phyloP scores from a whole-genome alignment of 1,139 yeast genomes.

The Geotrichum citri-aurantii region DNA sequence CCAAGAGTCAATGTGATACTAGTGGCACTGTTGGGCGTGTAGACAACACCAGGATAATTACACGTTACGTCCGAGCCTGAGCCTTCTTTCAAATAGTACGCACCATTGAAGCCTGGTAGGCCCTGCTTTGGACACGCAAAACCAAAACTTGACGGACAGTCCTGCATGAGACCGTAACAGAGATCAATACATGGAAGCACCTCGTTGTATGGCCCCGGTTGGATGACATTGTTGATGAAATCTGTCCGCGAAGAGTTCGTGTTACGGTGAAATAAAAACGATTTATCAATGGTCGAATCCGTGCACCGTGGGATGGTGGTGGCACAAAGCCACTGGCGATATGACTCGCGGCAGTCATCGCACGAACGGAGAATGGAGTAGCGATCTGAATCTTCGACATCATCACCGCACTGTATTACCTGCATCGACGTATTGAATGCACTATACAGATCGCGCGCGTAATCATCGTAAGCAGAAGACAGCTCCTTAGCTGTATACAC shows the following conservation, averaged over 20 bases:
- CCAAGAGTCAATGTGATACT: not conserved
- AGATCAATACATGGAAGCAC: conserved; percentile 79
- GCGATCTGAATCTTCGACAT: conserved; percentile 46
- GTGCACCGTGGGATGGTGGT: conserved; percentile 87
- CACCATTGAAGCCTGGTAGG: conserved; percentile 17
- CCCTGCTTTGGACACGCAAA: conserved; percentile 54
- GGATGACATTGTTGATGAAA: conserved; percentile 50
- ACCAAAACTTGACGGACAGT: conserved; percentile 74
- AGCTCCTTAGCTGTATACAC: conserved; percentile 35
- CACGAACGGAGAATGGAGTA: conserved; percentile 75
- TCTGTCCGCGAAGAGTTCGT: conserved; percentile 55
- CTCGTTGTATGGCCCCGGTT: conserved; percentile 70
- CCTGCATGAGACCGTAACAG: conserved; percentile 71
- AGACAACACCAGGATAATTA: conserved; percentile 19
- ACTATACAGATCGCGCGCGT: conserved; percentile 50
- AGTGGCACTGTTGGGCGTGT: conserved; percentile 6
- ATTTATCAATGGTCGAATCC: conserved; percentile 41
- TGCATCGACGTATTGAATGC: conserved; percentile 75
- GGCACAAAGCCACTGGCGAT: conserved; percentile 85
- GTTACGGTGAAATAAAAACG: conserved; percentile 47
- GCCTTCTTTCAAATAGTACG: conserved; percentile 12
- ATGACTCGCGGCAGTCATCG: conserved; percentile 62
- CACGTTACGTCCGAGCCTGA: conserved; percentile 11
- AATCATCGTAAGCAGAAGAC: conserved; percentile 52
- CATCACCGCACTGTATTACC: conserved; percentile 71